phyloP scores from a whole-genome alignment of 2,329 filamentous ascomycete species.

The Leptographium flavum region DNA sequence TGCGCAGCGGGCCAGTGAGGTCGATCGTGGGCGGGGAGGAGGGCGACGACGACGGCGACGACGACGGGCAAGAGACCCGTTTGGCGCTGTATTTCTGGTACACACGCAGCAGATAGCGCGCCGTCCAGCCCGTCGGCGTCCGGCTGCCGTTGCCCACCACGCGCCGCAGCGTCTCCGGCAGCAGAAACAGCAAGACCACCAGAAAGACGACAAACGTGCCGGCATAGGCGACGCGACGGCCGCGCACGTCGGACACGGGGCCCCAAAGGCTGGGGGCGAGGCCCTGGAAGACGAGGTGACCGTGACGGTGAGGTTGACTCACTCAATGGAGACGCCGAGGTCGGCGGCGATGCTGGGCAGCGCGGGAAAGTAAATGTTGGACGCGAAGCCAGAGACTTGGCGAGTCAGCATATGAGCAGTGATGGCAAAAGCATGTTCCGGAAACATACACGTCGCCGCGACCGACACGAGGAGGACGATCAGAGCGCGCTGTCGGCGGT shows the following conservation, averaged over 20 bases:
- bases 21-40: constrained; percentile 38
- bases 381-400: constrained; percentile 40
- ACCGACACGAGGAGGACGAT: constrained; percentile 32
- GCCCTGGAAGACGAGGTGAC: constrained; percentile 49
- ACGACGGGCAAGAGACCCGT: no score
- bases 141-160: constrained; percentile 49
- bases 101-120: constrained; percentile 32
- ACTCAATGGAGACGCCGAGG: constrained; percentile 21
- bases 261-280: constrained; percentile 46
- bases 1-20: constrained; percentile 35
- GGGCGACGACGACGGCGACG: no score
- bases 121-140: constrained; percentile 40
- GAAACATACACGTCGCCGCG: constrained; percentile 32
- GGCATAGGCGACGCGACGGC: constrained; percentile 46
- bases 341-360: constrained; percentile 23
- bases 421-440: neutral
- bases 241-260: constrained; percentile 44
- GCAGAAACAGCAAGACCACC: constrained; percentile 36
- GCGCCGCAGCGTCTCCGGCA: constrained; percentile 44
- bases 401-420: neutral
- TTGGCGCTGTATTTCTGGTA: constrained; percentile 19
- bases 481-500: constrained; percentile 30
- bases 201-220: constrained; percentile 44
- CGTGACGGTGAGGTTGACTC: constrained; percentile 37
- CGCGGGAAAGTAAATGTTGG: constrained; percentile 40